Evolutionary conservation across 352 stramenopile genomes (phyloP), one percentile per base, ranked within the genome.

Genomic region (Elongisporangium senticosum): DNA sequence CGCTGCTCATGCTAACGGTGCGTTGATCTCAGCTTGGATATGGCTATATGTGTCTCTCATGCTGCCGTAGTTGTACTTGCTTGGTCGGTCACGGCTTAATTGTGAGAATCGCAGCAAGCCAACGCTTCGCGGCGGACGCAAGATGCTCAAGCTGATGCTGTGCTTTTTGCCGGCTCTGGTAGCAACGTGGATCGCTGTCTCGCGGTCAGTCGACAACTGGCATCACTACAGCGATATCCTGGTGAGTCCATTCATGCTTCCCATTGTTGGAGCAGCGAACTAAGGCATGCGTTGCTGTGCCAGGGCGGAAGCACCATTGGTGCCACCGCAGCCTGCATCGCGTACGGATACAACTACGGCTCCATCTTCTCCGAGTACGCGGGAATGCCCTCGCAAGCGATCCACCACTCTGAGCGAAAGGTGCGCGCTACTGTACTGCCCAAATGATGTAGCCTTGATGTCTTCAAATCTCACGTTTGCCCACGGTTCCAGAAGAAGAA

Each of bases 181-280:
- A 5, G 82, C 82, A 1, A 53, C 77, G 11, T 91, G 82, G 82
- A 74, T 91, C 49, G 70, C 75, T 1, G 66, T 91, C 26, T 90
- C 82, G 23, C 82, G 82, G 13, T 86, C 82, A 1, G 71, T 87
- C 39, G 82, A 90, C 68, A 90, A 91, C 63, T 91, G 82, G 82
- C 82, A 91, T 55, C 79, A 92, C 68, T 90, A 88, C 59, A 65
- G 59, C 17, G 83, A 92, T 65, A 88, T 92, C 49, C 53, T 89
- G 57, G 79, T 43, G 33, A 15, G 33, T 43, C 11, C 5, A 14
- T 17, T 43, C 33, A 10, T 43, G 10, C 13, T 17, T 43, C 11
- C 33, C 33, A 43, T 43, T 43, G 8, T 10, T 43, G 33, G 13
- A 43, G 2, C 8, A 43, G 4, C 11, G 1, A 17, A 17, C 33